These are phyloP conservation scores for Periconia digitata DNA, from an alignment of 2,329 filamentous ascomycete species.

Conservation along the genomic window DNA sequence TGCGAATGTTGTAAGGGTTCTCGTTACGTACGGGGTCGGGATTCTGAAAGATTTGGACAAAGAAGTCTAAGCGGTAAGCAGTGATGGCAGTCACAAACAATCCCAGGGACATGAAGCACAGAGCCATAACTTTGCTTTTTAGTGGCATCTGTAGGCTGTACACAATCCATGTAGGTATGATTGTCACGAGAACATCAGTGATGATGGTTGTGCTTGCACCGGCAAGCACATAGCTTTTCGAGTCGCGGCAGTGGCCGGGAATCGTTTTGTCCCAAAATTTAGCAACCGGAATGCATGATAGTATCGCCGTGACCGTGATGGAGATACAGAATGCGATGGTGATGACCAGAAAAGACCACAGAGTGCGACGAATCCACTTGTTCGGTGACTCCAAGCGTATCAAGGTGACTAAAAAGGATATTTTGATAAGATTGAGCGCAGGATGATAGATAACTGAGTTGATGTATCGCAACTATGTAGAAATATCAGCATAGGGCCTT, in stretches of 20 bases:
- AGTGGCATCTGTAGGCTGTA: conserved; percentile 8
- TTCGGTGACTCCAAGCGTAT: conserved; percentile 7
- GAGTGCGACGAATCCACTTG: conserved; percentile 3
- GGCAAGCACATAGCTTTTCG: conserved; percentile 3
- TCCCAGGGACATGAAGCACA: conserved; percentile 9
- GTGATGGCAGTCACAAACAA: conserved; percentile 9
- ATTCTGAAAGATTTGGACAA: conserved; percentile 2
- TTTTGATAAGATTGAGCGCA: conserved; percentile 12
- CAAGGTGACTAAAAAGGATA: conserved; percentile 13
- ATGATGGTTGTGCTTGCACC: conserved; percentile 6
- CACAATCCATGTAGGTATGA: conserved; percentile 13
- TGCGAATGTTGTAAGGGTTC: conserved; percentile 8
- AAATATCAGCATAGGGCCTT: not conserved
- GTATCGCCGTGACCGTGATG: not conserved
- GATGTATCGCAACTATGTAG: conserved; percentile 9
- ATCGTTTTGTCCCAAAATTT: conserved; percentile 5
- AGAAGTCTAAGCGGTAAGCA: conserved; percentile 9
- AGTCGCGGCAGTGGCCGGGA: conserved; percentile 3
- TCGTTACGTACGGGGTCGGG: not conserved
- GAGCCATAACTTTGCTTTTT: conserved; percentile 4
- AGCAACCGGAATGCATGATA: conserved; percentile 9
- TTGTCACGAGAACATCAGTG: conserved; percentile 10
- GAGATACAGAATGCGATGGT: conserved; percentile 6
- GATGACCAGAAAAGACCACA: conserved; percentile 8
- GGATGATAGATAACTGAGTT: conserved; percentile 9